phyloP scores from a whole-genome alignment of 176 grass and related monocot genomes.

The Lolium perenne region DNA sequence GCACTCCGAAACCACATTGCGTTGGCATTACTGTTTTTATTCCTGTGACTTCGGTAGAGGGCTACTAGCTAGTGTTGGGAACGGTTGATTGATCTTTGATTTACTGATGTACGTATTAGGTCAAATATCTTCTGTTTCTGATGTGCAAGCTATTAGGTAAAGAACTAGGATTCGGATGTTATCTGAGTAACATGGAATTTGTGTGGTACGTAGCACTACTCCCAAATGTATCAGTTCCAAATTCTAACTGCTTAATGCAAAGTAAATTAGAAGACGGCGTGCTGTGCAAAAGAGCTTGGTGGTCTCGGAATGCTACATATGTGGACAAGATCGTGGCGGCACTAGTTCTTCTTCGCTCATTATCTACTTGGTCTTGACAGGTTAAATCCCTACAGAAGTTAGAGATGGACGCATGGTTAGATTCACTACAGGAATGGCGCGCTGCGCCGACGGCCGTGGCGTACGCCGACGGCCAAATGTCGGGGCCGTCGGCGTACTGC shows the following conservation, averaged over 20 bases:
- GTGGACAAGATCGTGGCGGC: no score
- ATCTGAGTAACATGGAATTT: not conserved
- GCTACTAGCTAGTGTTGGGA: not conserved
- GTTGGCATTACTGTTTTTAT: not conserved
- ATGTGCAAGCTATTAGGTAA: not conserved
- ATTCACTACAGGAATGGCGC: no score
- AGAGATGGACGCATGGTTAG: no score
- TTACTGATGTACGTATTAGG: not conserved
- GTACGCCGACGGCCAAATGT: no score
- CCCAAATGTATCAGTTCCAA: conserved; percentile 15
- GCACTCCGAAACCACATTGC: not conserved
- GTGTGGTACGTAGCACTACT: not conserved
- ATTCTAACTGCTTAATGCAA: not conserved
- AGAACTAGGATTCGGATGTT: not conserved
- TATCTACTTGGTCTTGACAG: no score
- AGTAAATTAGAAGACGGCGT: no score
- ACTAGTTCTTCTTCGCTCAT: no score
- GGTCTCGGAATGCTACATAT: no score
- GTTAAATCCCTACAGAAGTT: no score
- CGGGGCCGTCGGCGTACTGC: no score
- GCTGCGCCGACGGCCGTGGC: no score
- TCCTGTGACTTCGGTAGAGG: conserved; percentile 18
- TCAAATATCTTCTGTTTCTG: not conserved
- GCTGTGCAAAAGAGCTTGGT: no score
- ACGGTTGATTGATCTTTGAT: not conserved